Evolutionary conservation across 345 rosid species (phyloP).

Genomic region (Boechera retrofracta): DNA sequence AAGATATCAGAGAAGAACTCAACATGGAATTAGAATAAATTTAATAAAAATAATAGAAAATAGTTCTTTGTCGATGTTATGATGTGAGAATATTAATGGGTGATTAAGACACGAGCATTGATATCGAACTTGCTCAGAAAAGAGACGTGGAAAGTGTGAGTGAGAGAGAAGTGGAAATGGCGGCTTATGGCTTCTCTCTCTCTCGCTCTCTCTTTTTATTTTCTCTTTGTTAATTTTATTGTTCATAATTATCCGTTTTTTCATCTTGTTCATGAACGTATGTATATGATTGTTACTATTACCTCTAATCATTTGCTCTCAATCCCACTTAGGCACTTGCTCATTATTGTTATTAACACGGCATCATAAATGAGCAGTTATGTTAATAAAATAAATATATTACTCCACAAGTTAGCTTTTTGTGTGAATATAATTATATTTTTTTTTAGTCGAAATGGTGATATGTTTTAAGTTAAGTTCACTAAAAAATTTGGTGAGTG

Average conservation of each 20-base stretch:
- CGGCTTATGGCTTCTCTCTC: constrained; percentile 34
- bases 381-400: background rate
- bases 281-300: background rate
- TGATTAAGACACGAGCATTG: constrained; percentile 43
- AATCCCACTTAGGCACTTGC: background rate
- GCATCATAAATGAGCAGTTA: background rate
- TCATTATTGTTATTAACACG: background rate
- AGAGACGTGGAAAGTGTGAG: constrained; percentile 37
- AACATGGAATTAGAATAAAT: constrained; percentile 25
- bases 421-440: background rate
- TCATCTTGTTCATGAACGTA: background rate
- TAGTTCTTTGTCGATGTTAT: constrained; percentile 27
- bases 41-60: constrained; percentile 14
- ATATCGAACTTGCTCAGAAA: constrained; percentile 27
- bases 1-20: constrained; percentile 15
- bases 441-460: background rate
- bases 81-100: constrained; percentile 39
- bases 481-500: too few relatives aligned
- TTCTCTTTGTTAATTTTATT: background rate
- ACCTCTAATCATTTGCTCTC: constrained; percentile 14
- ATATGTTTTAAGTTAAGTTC: too few relatives aligned
- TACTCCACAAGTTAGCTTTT: background rate
- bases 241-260: background rate
- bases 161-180: constrained; percentile 45
- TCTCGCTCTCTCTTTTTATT: background rate